Evolutionary conservation across 805 yeast species (phyloP).

Genomic region (Wickerhamiella vanderwaltii): DNA sequence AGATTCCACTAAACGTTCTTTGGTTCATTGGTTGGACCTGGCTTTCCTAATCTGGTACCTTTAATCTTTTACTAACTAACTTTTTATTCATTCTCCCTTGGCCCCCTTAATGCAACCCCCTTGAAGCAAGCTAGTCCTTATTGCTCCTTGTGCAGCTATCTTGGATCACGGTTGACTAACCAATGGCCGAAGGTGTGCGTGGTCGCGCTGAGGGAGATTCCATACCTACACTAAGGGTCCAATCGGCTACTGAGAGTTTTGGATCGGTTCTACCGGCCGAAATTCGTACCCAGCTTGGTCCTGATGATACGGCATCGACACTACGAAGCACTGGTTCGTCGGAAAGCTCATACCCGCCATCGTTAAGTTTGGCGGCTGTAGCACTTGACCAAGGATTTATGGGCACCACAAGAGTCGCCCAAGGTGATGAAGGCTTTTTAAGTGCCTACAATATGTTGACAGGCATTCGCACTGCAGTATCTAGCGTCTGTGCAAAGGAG

Average conservation of each 20-base stretch:
- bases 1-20: too few species aligned
- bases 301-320: conserved; percentile 7
- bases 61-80: too few species aligned
- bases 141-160: too few species aligned
- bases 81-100: too few species aligned
- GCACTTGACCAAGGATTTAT: conserved; percentile 40
- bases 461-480: conserved; percentile 90
- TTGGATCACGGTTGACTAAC: too few species aligned
- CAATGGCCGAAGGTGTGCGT: too few species aligned
- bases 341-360: conserved; percentile 4
- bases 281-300: not conserved
- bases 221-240: not conserved
- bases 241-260: not conserved
- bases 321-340: conserved; percentile 1
- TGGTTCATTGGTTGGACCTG: too few species aligned
- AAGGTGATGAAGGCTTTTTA: conserved; percentile 86
- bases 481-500: conserved; percentile 69
- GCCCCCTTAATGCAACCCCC: too few species aligned
- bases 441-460: conserved; percentile 96
- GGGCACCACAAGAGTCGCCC: conserved; percentile 65
- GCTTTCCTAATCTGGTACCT: too few species aligned
- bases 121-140: too few species aligned
- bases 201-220: not conserved
- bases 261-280: not conserved
- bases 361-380: conserved; percentile 3